Percentiles rank a stretch among this genome's conserved stretches.
These are phyloP conservation scores for Debaryomyces maramus DNA, from an alignment of 805 yeast species.

Conservation along the genomic window DNA sequence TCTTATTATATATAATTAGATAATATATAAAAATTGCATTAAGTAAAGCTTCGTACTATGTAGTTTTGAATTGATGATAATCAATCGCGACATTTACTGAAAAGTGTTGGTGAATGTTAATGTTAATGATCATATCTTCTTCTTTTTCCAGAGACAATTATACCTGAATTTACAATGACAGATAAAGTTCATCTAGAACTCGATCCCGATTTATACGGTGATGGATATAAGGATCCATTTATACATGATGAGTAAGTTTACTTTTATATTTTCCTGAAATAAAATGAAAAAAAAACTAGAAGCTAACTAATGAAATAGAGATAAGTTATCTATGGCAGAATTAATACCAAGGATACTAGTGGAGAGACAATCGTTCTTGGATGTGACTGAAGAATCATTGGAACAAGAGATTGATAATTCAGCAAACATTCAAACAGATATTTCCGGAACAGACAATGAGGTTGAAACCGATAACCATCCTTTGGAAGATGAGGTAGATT, in stretches of 20 bases:
- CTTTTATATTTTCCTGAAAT: too few species aligned
- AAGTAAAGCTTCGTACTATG: neutral
- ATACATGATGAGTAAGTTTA: constrained; percentile 39
- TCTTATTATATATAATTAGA: neutral
- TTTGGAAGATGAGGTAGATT: constrained; percentile 11
- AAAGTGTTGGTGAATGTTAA: neutral
- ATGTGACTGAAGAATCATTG: constrained; percentile 57
- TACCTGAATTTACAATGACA: neutral
- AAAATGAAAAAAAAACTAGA: too few species aligned
- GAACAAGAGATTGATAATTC: constrained; percentile 41
- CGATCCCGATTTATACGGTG: constrained; percentile 30
- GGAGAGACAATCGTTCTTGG: constrained; percentile 60
- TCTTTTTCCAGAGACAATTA: too few species aligned
- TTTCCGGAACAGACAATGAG: constrained; percentile 3
- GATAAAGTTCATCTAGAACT: constrained; percentile 19
- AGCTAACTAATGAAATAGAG: constrained; percentile 17
- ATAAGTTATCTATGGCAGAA: constrained; percentile 49
- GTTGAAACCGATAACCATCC: neutral
- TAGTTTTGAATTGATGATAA: neutral
- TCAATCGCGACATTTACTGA: constrained; percentile 1
- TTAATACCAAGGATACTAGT: constrained; percentile 58
- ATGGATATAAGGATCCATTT: constrained; percentile 36
- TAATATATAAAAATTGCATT: neutral
- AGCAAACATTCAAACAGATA: constrained; percentile 1
- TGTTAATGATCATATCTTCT: too few species aligned